Percentiles rank a stretch among this genome's conserved stretches.
Evolutionary conservation across 1,139 yeast genomes (phyloP).

Genomic region (Geotrichum reessii): DNA sequence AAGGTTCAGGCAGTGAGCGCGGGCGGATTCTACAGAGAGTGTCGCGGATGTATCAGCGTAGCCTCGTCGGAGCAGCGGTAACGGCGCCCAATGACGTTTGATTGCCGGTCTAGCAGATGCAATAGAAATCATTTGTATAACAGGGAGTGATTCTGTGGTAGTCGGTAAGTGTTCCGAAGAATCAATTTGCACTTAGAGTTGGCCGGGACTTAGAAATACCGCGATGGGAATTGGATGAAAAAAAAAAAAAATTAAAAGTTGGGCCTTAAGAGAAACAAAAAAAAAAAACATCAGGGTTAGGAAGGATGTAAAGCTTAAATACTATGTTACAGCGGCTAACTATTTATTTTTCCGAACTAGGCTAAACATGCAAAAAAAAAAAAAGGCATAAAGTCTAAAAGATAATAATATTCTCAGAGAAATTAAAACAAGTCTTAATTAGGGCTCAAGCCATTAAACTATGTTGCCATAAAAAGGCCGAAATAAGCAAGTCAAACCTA

Average conservation of each 20-base stretch:
- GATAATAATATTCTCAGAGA: background rate
- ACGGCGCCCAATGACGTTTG: background rate
- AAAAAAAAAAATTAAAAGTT: too few species aligned
- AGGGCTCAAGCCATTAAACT: too few species aligned
- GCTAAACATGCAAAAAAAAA: background rate
- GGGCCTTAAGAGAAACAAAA: background rate
- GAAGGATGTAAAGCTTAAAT: background rate
- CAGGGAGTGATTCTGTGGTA: background rate
- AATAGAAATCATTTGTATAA: background rate
- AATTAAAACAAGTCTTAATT: too few species aligned
- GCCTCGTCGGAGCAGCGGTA: background rate
- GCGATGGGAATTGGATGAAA: background rate
- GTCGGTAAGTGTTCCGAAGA: too few species aligned
- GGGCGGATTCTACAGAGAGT: constrained; percentile 14
- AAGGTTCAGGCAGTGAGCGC: constrained; percentile 11
- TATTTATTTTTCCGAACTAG: background rate
- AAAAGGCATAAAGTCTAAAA: background rate
- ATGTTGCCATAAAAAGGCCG: background rate
- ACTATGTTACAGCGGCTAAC: background rate
- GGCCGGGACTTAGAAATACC: background rate
- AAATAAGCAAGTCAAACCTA: background rate
- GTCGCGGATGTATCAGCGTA: background rate
- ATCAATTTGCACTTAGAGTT: background rate
- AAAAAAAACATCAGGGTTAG: background rate
- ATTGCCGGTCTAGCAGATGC: background rate